Evolutionary conservation across 169 alveolate species (phyloP), one percentile per base, ranked within the genome.

Genomic region (Plasmodium inui): DNA sequence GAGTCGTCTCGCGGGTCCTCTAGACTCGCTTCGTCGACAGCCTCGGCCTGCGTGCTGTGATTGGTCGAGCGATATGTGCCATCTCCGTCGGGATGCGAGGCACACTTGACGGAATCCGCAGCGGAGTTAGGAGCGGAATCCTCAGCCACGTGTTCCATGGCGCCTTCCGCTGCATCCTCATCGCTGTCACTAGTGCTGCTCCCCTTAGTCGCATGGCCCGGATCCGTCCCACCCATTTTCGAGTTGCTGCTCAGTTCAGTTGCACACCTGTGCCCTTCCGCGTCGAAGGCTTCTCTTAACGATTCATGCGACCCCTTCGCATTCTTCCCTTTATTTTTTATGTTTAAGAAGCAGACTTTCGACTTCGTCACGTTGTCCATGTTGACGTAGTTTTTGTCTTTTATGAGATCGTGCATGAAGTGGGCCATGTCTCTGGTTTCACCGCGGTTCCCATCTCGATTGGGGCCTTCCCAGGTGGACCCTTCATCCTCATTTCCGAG

Each of bases 371-470:
- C 44, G 57, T 86, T 86, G 4, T 73, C 79, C 14, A 73, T 86
- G 44, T 86, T 86, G 10, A 14, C 73, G 46, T 86, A 86, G 32
- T 86, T 41, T 50, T 76, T 55, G 44, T 76, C 67, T 73, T 46
- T 19, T 34, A 76, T 86, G 71, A 86, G 14, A 32, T 86, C 41
- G 22, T 86, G 93, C 78, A 86, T 41, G 17, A 84, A 73, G 6
- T 57, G 44, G 39, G 26, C 50, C 12, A 37, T 46, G 0, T 70
- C 28, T 61, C 37, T 19, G 0, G 12, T 7, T 32, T 39, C 32
- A 17, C 5, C 41, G 10, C 7, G 19, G 30, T 73, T 85, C 9
- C 28, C 32, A 22, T 44, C 39, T 3, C 28, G 57, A 26, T 17
- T 46, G 9, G 34, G 57, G 34, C n/a, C 41, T 72, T 34, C 10